These are phyloP conservation scores for Candida dubliniensis DNA, from an alignment of 1,139 yeast species.

Conservation along the genomic window DNA sequence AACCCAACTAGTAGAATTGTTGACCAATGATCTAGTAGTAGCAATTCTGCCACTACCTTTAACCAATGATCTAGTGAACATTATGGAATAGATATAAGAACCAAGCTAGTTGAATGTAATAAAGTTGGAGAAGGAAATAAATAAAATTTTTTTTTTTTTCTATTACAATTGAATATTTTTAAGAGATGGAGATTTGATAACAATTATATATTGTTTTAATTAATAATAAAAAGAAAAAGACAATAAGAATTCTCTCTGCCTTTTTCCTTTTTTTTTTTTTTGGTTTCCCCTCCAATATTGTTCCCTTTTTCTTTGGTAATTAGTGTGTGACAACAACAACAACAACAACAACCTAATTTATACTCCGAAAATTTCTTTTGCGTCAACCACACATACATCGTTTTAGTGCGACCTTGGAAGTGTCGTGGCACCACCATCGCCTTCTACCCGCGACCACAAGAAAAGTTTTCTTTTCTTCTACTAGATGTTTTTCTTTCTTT, in stretches of 20 bases:
- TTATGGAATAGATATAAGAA: slow-evolving; percentile 5
- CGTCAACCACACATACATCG: no score
- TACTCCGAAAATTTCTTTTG: no score
- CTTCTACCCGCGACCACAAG: no score
- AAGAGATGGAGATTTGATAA: slow-evolving; percentile 4
- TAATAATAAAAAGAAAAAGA: no score
- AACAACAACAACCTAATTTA: no score
- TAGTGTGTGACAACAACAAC: no score
- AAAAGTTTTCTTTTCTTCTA: background rate
- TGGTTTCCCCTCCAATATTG: background rate
- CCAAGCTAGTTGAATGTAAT: background rate
- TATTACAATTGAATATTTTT: slow-evolving; percentile 5
- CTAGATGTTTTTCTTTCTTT: background rate
- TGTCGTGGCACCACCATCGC: no score
- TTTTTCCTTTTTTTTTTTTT: background rate
- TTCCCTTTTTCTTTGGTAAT: no score
- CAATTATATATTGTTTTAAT: slow-evolving; percentile 1
- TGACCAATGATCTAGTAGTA: slow-evolving; percentile 20
- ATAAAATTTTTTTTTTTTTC: slow-evolving; percentile 1
- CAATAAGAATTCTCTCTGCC: no score
- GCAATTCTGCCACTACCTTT: slow-evolving; percentile 12
- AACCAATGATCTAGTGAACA: slow-evolving; percentile 9
- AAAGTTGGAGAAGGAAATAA: background rate
- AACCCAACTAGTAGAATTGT: slow-evolving; percentile 14
- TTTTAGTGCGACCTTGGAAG: no score